Evolutionary conservation across 169 alveolate species (phyloP), one percentile per base, ranked within the genome.

Genomic region (Plasmodium gaboni): DNA sequence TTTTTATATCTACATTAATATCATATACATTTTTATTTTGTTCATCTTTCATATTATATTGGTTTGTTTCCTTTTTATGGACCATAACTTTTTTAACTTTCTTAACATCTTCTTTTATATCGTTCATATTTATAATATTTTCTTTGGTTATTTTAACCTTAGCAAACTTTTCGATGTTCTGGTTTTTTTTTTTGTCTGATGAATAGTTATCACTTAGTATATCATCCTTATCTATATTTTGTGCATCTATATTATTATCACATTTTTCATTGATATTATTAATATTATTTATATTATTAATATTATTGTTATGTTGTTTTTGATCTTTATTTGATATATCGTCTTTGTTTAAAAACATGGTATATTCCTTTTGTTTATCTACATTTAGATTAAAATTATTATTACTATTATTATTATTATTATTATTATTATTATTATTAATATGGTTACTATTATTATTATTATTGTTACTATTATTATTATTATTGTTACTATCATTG

Each of bases 121-220:
- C 74, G 7, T 65, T 42, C 7, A 78, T 32, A 28, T 65, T 78
- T 28, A 78, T 78, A 28, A 78, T 78, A 78, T 78, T 78, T 64
- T 78, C 89, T 13, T 78, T 78, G 1, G 89, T 78, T 12, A 78
- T 78, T 48, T 65, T 78, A 12, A 78, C 89, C 38, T 78, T 78
- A 1, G 89, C 44, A 15, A 59, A 78, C 12, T 22, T 78, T 48
- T 64, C 89, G 2, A 17, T n/a, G 9, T 67, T 24, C 1, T 46
- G 61, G 26, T 26, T 44, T 48, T 32, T 44, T 48, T 32, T 28
- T 10, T 78, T 69, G 0, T 78, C 74, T 22, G 28, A 15, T 48
- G 53, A 28, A 7, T 32, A 64, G n/a, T 28, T 22, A 12, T 50
- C 13, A 8, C 38, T 65, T 8, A 78, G 48, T n/a, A 78, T 51